Evolutionary conservation across 1,139 yeast genomes (phyloP), one percentile per base, ranked within the genome.

Genomic region (Saccharomycopsis crataegensis): DNA sequence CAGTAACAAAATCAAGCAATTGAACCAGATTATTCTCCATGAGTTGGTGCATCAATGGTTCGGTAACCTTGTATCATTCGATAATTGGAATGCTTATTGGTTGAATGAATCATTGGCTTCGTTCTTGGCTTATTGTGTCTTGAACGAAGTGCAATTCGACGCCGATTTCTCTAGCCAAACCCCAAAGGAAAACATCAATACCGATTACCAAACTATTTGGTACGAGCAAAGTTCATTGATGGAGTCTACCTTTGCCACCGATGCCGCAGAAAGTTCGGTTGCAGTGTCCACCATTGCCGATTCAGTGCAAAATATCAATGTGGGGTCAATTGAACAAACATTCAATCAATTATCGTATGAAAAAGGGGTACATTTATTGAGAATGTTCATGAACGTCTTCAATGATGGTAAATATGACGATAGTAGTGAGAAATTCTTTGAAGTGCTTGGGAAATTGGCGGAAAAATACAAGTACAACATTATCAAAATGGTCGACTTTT

Each of bases 41-140:
- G 90, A 85, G 64, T 64, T 85, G 58, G 80, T 83, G 28, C 94
- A 86, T 64, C 91, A 85, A 67, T 86, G 89, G 88, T 68, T 86
- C 49, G 93, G 93, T 2, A 81, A 85, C 60, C 70, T 73, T 60
- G 75, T 84, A 1, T 72, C 86, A 0, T 83, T 84, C 61, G 85
- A 82, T 53, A 77, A 78, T 37, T 85, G 89, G 85, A 75, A 74
- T 52, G 73, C 77, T 61, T 69, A 85, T 45, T 84, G 93, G 91
- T 70, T 86, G 57, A 83, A 84, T 61, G 94, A 86, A 67, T 70
- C 87, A 1, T 81, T 85, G 68, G 91, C 93, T 0, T 83, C 91
- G 0, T 81, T 81, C 76, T 72, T 79, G 52, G 85, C 86, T 0
- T 74, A 77, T 60, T 70, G 72, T 55, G 65, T 77, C 1, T 64